Evolutionary conservation across 805 yeast genomes (phyloP), one percentile per base, ranked within the genome.

Genomic region (Kregervanrija fluxuum): DNA sequence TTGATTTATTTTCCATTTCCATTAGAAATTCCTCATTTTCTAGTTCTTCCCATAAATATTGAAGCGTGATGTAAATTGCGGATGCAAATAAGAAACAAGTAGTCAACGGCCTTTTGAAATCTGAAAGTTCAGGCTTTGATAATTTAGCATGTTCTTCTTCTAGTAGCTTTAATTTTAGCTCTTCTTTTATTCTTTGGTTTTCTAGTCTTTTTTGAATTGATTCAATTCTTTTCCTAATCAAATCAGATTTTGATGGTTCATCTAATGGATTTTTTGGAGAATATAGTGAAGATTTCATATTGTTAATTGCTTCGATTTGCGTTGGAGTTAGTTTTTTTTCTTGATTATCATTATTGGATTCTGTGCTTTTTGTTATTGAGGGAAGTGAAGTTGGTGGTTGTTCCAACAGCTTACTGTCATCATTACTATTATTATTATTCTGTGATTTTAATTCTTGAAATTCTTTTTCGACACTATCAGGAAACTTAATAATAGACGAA

Each of bases 51-150:
- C 69, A 66, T 11, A 47, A 30, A 44, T 61, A 65, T 38, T 65
- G 68, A 9, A 63, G 46, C 6, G 54, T 37, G 37, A 62, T 50
- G 45, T 65, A 67, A 8, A 63, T 55, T 1, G 62, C 54, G 16
- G 64, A 56, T 0, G 64, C 66, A 11, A 64, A 43, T 12, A 67
- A 44, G 30, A 67, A 54, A 31, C 57, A 54, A 11, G 62, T 50
- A 4, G 67, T 49, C 9, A 66, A 38, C 1, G 70, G 68, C 38
- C 66, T 48, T 41, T 54, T 59, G 44, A 63, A 66, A 44, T 67
- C 68, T 2, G 51, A 22, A 11, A 67, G 9, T 8, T 49, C 53
- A 8, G 69, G 67, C 42, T 58, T 59, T 5, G 47, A 33, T 3
- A 52, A 39, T 43, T 57, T 51, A 17, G 49, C 38, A 32, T 54